phyloP scores from a whole-genome alignment of 495 filamentous ascomycete genomes.

The Penicillium diatomitis region DNA sequence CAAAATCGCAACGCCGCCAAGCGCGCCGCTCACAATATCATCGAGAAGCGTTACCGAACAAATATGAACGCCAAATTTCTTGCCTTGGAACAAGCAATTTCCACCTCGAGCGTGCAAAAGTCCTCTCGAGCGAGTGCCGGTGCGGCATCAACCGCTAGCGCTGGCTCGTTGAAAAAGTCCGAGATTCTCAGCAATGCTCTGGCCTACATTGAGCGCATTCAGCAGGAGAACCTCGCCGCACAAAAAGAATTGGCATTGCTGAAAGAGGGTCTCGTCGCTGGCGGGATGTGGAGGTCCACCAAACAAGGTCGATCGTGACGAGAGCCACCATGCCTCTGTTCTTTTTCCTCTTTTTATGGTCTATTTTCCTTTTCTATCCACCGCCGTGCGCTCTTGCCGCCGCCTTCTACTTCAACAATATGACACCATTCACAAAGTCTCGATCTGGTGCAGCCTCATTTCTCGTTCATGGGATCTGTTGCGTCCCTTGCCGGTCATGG shows the following conservation, averaged over 20 bases:
- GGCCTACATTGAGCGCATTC: constrained; percentile 54
- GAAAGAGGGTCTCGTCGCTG: constrained; percentile 26
- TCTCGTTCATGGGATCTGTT: background rate
- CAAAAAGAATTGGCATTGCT: constrained; percentile 30
- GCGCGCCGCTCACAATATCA: constrained; percentile 44
- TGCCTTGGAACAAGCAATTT: constrained; percentile 34
- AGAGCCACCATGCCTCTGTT: background rate
- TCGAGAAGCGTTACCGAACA: constrained; percentile 44
- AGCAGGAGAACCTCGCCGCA: constrained; percentile 32
- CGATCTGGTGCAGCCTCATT: background rate
- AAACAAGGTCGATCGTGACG: constrained; percentile 9
- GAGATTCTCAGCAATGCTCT: constrained; percentile 61
- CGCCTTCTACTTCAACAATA: too few species aligned
- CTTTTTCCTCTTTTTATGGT: background rate
- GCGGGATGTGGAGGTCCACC: constrained; percentile 21
- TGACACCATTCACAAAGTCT: too few species aligned
- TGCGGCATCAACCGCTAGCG: background rate
- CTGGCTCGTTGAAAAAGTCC: constrained; percentile 36
- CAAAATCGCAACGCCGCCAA: constrained; percentile 36
- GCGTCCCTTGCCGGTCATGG: too few species aligned
- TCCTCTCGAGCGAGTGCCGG: constrained; percentile 9
- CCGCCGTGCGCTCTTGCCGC: too few species aligned
- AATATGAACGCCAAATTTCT: constrained; percentile 48
- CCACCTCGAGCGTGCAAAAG: constrained; percentile 18
- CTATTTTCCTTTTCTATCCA: background rate